phyloP scores from a whole-genome alignment of 2,329 filamentous ascomycete species.

The Colletotrichum sp. region DNA sequence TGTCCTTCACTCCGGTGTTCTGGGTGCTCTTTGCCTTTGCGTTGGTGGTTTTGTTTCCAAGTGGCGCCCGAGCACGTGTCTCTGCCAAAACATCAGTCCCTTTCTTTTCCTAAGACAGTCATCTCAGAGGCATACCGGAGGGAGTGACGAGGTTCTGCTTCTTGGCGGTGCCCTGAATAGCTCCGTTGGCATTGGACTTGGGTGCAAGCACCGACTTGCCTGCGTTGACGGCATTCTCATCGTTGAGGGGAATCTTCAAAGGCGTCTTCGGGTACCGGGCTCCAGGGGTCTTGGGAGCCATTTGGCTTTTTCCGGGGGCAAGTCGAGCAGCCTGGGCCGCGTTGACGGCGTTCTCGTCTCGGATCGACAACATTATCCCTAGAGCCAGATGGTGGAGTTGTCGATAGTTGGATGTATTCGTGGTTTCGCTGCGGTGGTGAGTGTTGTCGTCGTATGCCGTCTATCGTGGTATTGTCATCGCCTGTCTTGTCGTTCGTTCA shows the following conservation, averaged over 20 bases:
- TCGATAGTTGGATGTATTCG: neutral
- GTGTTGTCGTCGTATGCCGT: neutral
- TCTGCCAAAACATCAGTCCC: constrained; percentile 41
- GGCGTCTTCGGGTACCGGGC: constrained; percentile 82
- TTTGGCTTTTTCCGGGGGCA: constrained; percentile 30
- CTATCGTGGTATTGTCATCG: neutral
- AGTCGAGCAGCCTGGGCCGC: constrained; percentile 22
- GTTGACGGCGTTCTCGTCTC: constrained; percentile 24
- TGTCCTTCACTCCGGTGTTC: constrained; percentile 67
- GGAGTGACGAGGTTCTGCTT: constrained; percentile 23
- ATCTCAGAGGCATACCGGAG: constrained; percentile 15
- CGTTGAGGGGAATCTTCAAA: constrained; percentile 76
- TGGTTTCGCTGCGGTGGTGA: neutral
- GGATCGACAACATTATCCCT: constrained; percentile 21
- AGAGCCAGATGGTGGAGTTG: neutral
- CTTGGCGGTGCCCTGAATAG: constrained; percentile 24
- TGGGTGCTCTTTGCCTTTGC: constrained; percentile 77
- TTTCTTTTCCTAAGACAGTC: constrained; percentile 12
- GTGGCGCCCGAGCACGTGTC: constrained; percentile 75
- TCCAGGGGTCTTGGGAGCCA: constrained; percentile 80
- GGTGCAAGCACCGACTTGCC: constrained; percentile 65
- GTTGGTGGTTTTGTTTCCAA: constrained; percentile 97
- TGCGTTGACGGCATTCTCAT: constrained; percentile 77
- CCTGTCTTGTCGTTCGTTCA: neutral
- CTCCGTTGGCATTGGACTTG: constrained; percentile 54